Evolutionary conservation across 2,329 filamentous ascomycete species (phyloP).

Genomic region (Aspergillus niger): DNA sequence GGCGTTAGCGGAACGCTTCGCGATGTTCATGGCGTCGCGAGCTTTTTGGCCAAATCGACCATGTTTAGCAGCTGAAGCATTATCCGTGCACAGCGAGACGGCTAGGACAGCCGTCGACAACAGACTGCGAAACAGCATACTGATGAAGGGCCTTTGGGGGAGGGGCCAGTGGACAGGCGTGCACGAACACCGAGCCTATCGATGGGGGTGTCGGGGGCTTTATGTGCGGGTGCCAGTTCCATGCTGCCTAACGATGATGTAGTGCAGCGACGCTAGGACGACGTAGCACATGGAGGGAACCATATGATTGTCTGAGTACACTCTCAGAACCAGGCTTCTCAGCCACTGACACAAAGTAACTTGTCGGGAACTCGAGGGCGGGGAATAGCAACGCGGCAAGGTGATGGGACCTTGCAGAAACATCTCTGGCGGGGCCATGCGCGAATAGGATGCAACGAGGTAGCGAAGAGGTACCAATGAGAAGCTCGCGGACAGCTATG

Average conservation of each 20-base stretch:
- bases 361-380: not conserved
- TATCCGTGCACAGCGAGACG: constrained; percentile 24
- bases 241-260: not conserved
- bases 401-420: constrained; percentile 6
- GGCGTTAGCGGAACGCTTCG: constrained; percentile 21
- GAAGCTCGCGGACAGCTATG: not conserved
- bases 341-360: not conserved
- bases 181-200: not conserved
- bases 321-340: not conserved
- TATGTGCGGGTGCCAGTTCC: not conserved
- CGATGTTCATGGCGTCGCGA: constrained; percentile 27
- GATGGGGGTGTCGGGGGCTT: not conserved
- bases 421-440: not conserved
- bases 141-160: constrained; percentile 7
- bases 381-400: not conserved
- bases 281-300: not conserved
- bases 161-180: not conserved
- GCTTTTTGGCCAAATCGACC: constrained; percentile 30
- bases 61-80: constrained; percentile 24
- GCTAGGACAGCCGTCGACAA: constrained; percentile 27
- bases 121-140: constrained; percentile 31
- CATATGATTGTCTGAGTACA: not conserved
- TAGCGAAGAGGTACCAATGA: not conserved
- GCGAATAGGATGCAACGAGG: not conserved
- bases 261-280: not conserved